Evolutionary conservation across 257 asterid genomes (phyloP).

Genomic region (Lantana camara): DNA sequence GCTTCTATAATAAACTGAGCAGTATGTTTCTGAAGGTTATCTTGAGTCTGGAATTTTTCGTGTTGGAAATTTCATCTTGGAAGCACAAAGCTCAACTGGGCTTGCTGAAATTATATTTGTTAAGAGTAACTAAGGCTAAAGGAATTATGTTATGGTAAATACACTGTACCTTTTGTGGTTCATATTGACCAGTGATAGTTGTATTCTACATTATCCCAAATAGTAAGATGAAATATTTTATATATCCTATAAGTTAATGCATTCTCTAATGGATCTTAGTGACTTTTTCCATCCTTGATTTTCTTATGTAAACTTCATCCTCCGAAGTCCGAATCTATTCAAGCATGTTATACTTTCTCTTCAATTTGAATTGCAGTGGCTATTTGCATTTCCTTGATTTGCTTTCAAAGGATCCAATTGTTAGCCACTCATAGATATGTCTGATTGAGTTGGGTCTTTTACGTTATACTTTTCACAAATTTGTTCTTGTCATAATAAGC

Average conservation of each 20-base stretch:
- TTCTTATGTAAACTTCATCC: neutral
- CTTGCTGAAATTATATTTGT: slow-evolving; percentile 4
- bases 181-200: neutral
- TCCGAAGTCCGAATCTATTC: slow-evolving; percentile 12
- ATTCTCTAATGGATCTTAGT: slow-evolving; percentile 2
- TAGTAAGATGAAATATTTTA: neutral
- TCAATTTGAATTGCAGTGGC: slow-evolving; percentile 6
- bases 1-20: neutral
- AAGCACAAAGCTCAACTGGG: neutral
- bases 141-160: neutral
- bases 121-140: neutral
- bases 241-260: slow-evolving; percentile 16
- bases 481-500: slow-evolving; percentile 5
- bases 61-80: slow-evolving; percentile 10
- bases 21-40: neutral
- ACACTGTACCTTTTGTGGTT: neutral
- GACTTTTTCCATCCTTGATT: neutral
- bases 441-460: slow-evolving; percentile 6
- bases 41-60: neutral
- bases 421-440: neutral
- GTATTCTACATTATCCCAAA: neutral
- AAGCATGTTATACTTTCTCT: neutral
- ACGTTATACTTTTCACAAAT: neutral
- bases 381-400: neutral
- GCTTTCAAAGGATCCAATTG: neutral